Evolutionary conservation across 306 rosid species (phyloP).

Genomic region (Lathyrus tuberosus): DNA sequence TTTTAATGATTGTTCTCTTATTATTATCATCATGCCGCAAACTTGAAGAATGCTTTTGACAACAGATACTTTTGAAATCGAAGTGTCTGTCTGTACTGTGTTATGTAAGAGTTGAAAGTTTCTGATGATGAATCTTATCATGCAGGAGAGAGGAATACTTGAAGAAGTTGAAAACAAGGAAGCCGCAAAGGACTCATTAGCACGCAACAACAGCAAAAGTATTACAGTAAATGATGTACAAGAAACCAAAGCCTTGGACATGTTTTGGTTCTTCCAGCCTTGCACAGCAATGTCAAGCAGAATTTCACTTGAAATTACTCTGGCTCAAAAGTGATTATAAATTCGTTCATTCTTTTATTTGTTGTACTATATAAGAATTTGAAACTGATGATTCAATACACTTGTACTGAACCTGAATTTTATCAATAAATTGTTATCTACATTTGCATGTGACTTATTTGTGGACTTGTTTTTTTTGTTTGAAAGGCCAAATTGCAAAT

Average conservation of each 20-base stretch:
- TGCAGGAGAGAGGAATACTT: constrained; percentile 69
- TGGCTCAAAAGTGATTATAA: constrained; percentile 9
- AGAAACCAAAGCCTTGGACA: constrained; percentile 75
- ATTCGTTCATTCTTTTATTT: constrained; percentile 56
- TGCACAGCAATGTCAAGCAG: constrained; percentile 78
- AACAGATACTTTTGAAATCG: background rate
- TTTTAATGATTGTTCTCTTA: no score
- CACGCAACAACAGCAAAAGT: constrained; percentile 54
- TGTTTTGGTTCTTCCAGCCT: constrained; percentile 96
- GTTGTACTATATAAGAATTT: constrained; percentile 39
- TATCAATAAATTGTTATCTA: constrained; percentile 20
- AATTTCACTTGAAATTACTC: constrained; percentile 20
- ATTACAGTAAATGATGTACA: constrained; percentile 54
- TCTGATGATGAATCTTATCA: background rate
- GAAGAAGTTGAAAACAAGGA: constrained; percentile 60
- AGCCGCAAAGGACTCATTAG: constrained; percentile 35
- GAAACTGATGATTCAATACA: constrained; percentile 45
- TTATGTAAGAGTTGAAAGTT: no score
- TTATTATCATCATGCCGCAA: no score
- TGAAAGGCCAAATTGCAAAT: no score
- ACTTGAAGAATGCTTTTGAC: background rate
- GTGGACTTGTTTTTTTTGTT: no score
- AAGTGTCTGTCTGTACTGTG: background rate
- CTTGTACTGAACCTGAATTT: constrained; percentile 16
- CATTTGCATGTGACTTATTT: background rate